Base-by-base conservation (phyloP, 1,284 basidiomycete species). In the Ceratobasidium sp. region DNA sequence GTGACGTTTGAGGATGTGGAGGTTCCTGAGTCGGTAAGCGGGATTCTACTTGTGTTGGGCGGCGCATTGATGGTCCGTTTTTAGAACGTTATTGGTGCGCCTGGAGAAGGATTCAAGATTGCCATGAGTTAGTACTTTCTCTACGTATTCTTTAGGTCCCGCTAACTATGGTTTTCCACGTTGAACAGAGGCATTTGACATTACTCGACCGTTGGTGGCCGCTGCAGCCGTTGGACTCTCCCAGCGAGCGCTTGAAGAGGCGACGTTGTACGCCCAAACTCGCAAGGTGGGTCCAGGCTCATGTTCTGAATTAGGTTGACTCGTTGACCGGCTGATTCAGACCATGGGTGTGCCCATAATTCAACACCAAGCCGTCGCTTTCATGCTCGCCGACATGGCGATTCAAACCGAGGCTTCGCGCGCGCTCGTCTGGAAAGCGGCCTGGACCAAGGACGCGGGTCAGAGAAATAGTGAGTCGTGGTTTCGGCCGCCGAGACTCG, bases 341-440 rank as follows among this genome's bases (percentile, higher is more conserved):
- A 87, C 86, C 7, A 87, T 88, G 84, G 86, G 86, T 29, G 82
- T 83, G 72, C 79, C 83, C 1, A 87, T 88, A 79, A 86, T 87
- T 75, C 81, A 86, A 75, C 86, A 88, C 79, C 86, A 87, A 77
- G 85, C 84, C 31, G 82, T 86, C 31, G 84, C 84, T 7, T 86
- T 86, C 80, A 84, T 87, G 82, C 81, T 88, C 5, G 86, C 86
- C 16, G 86, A 88, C 76, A 88, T 88, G 86, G 85, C 86, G 8
- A 85, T 87, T 79, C 81, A 79, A 24, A 84, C 83, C 31, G 85
- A 87, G 79, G 81, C 83, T 1, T 81, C 84, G 0, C 80, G 85
- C 13, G 82, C 81, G 54, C 80, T 87, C 61, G 86, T 86, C 13
- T 86, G 84, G 85, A 84, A 84, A 78, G 77, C 84, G 0, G 82